Evolutionary conservation across 2,329 filamentous ascomycete species (phyloP).

Genomic region (Fusarium bactridioides): DNA sequence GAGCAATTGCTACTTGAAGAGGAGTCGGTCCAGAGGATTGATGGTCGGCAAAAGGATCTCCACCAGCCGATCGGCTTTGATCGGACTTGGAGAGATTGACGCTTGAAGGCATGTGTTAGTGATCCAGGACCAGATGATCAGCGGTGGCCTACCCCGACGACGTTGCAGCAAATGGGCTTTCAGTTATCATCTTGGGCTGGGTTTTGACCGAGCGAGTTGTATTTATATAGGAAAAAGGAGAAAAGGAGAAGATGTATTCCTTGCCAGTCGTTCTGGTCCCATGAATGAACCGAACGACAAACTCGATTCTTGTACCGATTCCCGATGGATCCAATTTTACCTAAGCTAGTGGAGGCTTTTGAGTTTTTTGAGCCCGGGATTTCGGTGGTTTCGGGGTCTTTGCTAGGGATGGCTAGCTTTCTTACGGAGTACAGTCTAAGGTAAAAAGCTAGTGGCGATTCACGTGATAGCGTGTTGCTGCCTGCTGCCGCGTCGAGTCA

Average conservation of each 20-base stretch:
- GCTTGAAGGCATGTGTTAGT: constrained; percentile 32
- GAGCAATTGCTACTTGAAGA: constrained; percentile 36
- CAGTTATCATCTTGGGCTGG: constrained; percentile 10
- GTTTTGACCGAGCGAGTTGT: background rate
- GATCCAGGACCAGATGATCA: constrained; percentile 12
- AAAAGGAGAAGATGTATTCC: background rate
- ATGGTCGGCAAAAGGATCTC: constrained; percentile 38
- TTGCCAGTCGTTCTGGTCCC: constrained; percentile 9
- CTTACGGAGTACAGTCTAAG: no score
- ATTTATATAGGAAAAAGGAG: background rate
- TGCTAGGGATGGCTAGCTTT: background rate
- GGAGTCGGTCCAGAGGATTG: constrained; percentile 40
- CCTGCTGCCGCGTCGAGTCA: constrained; percentile 36
- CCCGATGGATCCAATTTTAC: constrained; percentile 18
- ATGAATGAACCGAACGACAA: constrained; percentile 2
- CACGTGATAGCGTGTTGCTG: constrained; percentile 43
- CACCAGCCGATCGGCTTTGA: constrained; percentile 37
- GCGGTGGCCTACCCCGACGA: constrained; percentile 23
- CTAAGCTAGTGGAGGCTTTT: constrained; percentile 35
- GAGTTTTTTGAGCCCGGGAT: background rate
- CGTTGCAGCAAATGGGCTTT: constrained; percentile 11
- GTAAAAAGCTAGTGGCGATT: background rate
- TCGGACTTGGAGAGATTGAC: constrained; percentile 33
- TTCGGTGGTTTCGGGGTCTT: constrained; percentile 16
- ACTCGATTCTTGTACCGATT: constrained; percentile 1